phyloP scores from a whole-genome alignment of 371 early-diverging fungal species.

The Paraphysoderma sedebokerense region DNA sequence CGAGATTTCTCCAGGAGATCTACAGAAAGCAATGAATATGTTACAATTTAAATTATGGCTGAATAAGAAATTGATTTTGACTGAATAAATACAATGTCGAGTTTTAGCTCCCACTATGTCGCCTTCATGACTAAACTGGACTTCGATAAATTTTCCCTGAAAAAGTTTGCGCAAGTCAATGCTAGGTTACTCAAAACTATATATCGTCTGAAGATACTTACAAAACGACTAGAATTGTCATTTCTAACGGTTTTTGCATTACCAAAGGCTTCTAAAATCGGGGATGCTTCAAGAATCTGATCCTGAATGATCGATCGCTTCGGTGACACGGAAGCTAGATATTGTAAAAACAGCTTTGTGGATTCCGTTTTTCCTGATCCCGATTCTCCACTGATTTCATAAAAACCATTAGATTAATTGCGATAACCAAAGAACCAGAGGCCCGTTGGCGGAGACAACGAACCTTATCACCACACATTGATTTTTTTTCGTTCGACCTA shows the following conservation, averaged over 20 bases:
- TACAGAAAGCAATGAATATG: not conserved
- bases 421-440: not conserved
- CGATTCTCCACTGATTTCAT: slow-evolving; percentile 23
- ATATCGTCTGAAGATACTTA: too few relatives aligned
- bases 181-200: too few relatives aligned
- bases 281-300: slow-evolving; percentile 16
- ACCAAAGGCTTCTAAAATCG: slow-evolving; percentile 32
- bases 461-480: slow-evolving; percentile 27
- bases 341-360: slow-evolving; percentile 23
- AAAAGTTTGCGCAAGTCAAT: too few relatives aligned
- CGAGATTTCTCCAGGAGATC: slow-evolving; percentile 16
- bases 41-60: slow-evolving; percentile 2
- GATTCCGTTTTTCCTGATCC: slow-evolving; percentile 34
- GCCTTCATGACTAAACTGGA: slow-evolving; percentile 5
- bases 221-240: slow-evolving; percentile 26
- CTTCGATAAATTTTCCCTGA: slow-evolving; percentile 27
- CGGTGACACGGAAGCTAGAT: slow-evolving; percentile 11
- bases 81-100: slow-evolving; percentile 1
- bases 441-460: not conserved
- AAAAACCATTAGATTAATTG: too few relatives aligned
- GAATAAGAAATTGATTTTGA: too few relatives aligned
- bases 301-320: slow-evolving; percentile 8
- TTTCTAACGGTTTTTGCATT: slow-evolving; percentile 30
- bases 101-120: slow-evolving; percentile 2
- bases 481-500: slow-evolving; percentile 12